Base-by-base conservation (phyloP, 192 early-diverging fungal species). In the Linnemannia schmuckeri region DNA sequence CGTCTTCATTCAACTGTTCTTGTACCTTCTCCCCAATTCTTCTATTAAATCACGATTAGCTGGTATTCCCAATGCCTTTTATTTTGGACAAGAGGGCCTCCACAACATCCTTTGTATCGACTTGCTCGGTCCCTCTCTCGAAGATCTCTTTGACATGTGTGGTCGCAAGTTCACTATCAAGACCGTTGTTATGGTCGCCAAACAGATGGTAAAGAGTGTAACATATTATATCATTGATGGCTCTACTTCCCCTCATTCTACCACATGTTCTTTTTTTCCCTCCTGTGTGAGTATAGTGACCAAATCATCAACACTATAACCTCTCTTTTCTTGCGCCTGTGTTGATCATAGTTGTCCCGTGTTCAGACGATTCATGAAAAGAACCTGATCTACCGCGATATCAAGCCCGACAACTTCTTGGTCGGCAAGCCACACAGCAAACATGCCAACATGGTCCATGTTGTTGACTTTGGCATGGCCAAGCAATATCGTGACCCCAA, bases 391-490 rank as follows among this genome's bases (percentile, higher is more conserved):
- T 99, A 99, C 90, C 94, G 98, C 71, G 98, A 99, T 89, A 98
- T 99, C 88, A 99, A 99, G 88, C 98, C 98, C 44, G 98, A 99
- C 88, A 99, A 99, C 91, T 99, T 99, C 80, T 90, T 99, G 81
- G 94, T 98, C 70, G 98, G 98, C 20, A 93, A 95, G 42, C 94
- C 93, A 6, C 88, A 89, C 42, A 92, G 93, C 13, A 89, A 91
- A 37, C 86, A 87, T 38, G 90, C 90, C 61, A 95, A 93, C 75
- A 85, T 92, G 82, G 92, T 99, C n/a, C 96, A 95, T 85, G 94
- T 99, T 81, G 95, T 99, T 76, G 98, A 99, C 91, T 99, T 99
- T 93, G 98, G 98, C 68, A 98, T 99, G 97, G 98, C 97, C 61
- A 99, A 99, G 90, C 93, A 97, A 79, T 99, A 98, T 82, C 93